Evolutionary conservation across 768 basidiomycete species (phyloP).

Genomic region (Paxillus involutus): DNA sequence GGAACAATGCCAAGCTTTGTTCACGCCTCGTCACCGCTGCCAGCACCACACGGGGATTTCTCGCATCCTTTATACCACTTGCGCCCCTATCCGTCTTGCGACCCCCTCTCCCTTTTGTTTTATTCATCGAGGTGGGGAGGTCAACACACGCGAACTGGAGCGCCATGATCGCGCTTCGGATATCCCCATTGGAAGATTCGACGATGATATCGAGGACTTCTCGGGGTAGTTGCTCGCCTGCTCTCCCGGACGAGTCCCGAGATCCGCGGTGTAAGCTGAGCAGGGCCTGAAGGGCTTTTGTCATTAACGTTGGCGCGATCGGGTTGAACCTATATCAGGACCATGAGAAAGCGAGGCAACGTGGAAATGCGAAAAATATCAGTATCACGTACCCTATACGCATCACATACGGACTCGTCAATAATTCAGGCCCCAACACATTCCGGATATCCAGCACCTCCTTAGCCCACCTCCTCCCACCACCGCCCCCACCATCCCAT

Average conservation of each 20-base stretch:
- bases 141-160: constrained; percentile 79
- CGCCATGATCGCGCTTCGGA: constrained; percentile 90
- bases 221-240: constrained; percentile 47
- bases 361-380: too few species aligned
- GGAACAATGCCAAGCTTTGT: constrained; percentile 85
- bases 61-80: constrained; percentile 12
- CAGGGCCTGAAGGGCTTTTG: constrained; percentile 70
- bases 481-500: constrained; percentile 44
- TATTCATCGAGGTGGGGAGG: constrained; percentile 14
- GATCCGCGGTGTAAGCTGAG: constrained; percentile 48
- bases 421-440: constrained; percentile 67
- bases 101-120: constrained; percentile 29
- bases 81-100: constrained; percentile 29
- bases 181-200: constrained; percentile 84
- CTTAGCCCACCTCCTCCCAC: constrained; percentile 43
- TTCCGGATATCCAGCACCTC: constrained; percentile 65
- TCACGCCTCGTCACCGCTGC: constrained; percentile 82
- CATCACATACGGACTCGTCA: constrained; percentile 74
- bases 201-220: constrained; percentile 76
- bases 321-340: constrained; percentile 74
- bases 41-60: constrained; percentile 41
- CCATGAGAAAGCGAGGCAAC: neutral
- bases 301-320: constrained; percentile 83
- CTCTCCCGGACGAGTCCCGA: constrained; percentile 5
- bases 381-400: constrained; percentile 63